These are phyloP conservation scores for Rhodotorula graminis DNA, from an alignment of 768 basidiomycete species.

Conservation along the genomic window DNA sequence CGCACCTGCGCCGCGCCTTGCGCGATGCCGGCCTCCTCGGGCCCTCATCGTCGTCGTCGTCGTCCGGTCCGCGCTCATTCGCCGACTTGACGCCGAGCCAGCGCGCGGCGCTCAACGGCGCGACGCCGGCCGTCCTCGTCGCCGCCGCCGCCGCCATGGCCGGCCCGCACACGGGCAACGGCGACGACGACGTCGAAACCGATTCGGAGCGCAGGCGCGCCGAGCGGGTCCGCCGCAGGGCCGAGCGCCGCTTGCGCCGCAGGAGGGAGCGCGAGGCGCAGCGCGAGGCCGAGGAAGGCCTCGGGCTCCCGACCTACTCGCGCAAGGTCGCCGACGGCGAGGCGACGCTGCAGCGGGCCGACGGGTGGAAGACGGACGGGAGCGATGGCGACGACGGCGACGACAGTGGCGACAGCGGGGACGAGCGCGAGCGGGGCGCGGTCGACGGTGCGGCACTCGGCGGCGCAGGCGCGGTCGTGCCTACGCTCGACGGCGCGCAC, in stretches of 20 bases:
- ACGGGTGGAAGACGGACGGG: conserved; percentile 19
- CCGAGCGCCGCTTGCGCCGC: conserved; percentile 8
- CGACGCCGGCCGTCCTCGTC: not conserved
- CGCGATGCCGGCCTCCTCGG: not conserved
- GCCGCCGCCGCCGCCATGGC: not conserved
- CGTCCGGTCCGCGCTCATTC: not conserved
- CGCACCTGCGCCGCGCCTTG: not conserved
- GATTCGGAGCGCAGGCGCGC: no score
- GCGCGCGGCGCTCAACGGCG: not conserved
- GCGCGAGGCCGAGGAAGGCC: conserved; percentile 14
- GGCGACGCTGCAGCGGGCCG: conserved; percentile 18
- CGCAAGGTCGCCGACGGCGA: conserved; percentile 22
- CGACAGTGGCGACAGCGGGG: not conserved
- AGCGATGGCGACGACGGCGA: not conserved
- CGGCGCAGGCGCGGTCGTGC: not conserved
- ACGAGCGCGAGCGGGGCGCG: not conserved
- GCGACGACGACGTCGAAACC: not conserved
- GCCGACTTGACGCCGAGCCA: not conserved
- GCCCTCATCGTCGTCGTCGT: no score
- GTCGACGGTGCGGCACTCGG: not conserved
- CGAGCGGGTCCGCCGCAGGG: not conserved
- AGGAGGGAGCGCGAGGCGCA: conserved; percentile 14
- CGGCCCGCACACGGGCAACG: not conserved
- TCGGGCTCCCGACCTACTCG: conserved; percentile 25
- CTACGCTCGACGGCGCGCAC: not conserved